These are phyloP conservation scores for Geranium rotundifolium DNA, from an alignment of 345 rosid species.

Conservation along the genomic window DNA sequence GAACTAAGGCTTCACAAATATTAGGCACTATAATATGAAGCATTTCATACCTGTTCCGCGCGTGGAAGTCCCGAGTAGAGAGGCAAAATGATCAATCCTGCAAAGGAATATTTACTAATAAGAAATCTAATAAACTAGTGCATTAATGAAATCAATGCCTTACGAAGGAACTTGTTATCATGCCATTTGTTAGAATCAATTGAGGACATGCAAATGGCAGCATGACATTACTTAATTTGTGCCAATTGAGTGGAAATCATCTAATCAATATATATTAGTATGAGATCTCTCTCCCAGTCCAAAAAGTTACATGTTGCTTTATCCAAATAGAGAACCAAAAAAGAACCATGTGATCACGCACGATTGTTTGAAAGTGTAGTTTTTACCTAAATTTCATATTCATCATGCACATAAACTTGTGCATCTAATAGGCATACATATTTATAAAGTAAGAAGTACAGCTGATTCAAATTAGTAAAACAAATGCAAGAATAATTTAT, in stretches of 20 bases:
- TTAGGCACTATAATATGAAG: background rate
- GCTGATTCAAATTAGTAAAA: constrained; percentile 2
- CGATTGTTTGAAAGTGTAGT: background rate
- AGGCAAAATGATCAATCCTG: constrained; percentile 75
- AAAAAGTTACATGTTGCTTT: background rate
- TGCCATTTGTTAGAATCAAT: constrained; percentile 2
- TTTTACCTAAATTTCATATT: background rate
- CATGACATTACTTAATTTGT: background rate
- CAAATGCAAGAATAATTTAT: background rate
- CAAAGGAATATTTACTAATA: constrained; percentile 6
- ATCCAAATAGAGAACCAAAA: background rate
- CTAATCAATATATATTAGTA: background rate
- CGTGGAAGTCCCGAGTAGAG: constrained; percentile 88
- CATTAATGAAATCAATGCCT: background rate
- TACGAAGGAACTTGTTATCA: background rate
- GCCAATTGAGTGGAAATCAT: background rate
- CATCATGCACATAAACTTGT: background rate
- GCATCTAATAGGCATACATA: background rate
- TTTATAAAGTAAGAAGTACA: constrained; percentile 3
- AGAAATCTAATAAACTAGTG: constrained; percentile 5
- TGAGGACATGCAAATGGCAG: background rate
- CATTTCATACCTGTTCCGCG: constrained; percentile 51
- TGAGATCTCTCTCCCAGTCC: background rate
- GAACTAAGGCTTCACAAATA: background rate
- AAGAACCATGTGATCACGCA: background rate